Base-by-base conservation (phyloP, 2,329 filamentous ascomycete species). In the Talaromyces piceae region DNA sequence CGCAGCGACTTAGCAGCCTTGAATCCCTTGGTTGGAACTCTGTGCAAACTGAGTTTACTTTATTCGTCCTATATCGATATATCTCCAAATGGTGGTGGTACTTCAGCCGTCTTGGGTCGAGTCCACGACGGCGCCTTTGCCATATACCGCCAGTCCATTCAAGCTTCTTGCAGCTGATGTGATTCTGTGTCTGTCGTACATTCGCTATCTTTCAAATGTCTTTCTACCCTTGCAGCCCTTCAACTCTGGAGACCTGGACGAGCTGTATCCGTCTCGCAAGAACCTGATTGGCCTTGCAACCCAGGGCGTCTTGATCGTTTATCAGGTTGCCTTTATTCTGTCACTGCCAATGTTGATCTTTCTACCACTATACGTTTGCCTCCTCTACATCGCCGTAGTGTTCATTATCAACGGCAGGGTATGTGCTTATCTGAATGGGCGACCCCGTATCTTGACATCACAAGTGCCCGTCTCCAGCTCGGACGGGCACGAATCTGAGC, bases 251-350 rank as follows among this genome's bases (percentile, higher is more conserved):
- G 39, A 54, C 59, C 73, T 86, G 44, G 82, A 84, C 58, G 87
- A 91, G 68, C 70, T 89, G 16, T 78, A 82, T 53, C 75, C 76
- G 1, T 83, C 78, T 0, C 53, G 60, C 12, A 63, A 68, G 41
- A 89, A 89, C 57, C 28, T 82, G 1, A 76, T 74, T 57, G 78
- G 76, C 52, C 64, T 88, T 20, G 59, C 67, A 13, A 61, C 86
- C 5, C 86, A 90, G 58, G 27, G 72, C 3, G 49, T 86, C 37
- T 73, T 89, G 3, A 62, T 77, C 26, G 49, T 84, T 9, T 61
- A 80, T n/a, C 85, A 89, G 67, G 57, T 80, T 0, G 59, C 60
- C 0, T 86, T 88, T 61, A 61, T 89, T 7, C 12, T 85, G 0
- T 74, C 75, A 0, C 60, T 89, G 2, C 79, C 83, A 80, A 50